These are phyloP conservation scores for Backusella tarrabulga DNA, from an alignment of 192 early-diverging fungal genomes.

Conservation along the genomic window DNA sequence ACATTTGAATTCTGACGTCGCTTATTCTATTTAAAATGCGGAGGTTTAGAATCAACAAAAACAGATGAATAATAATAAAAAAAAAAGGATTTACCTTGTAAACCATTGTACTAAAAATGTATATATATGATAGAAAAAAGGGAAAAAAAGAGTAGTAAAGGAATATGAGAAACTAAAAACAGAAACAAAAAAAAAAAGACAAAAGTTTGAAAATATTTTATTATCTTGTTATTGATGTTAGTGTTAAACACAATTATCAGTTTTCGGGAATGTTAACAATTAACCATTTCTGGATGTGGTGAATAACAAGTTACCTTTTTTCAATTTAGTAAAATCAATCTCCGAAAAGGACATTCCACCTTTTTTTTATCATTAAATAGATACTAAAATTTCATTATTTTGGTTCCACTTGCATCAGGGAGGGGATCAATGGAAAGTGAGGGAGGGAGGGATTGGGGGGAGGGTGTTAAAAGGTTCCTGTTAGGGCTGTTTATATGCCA, in stretches of 20 bases:
- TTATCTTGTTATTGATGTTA: background rate
- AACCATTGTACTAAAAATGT: background rate
- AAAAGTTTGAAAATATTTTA: background rate
- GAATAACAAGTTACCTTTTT: constrained; percentile 2
- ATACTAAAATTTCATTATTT: constrained; percentile 12
- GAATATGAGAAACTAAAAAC: background rate
- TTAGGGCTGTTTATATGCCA: constrained; percentile 15
- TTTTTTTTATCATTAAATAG: constrained; percentile 4
- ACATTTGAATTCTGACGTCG: constrained; percentile 93
- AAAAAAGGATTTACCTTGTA: background rate
- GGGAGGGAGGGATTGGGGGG: background rate
- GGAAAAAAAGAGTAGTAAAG: background rate
- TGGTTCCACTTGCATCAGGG: constrained; percentile 10
- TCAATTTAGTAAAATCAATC: background rate
- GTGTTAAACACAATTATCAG: constrained; percentile 6
- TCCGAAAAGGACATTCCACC: background rate
- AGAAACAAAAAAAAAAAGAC: background rate
- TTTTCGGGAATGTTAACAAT: constrained; percentile 7
- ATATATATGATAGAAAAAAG: background rate
- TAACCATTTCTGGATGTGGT: constrained; percentile 6
- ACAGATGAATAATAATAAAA: background rate
- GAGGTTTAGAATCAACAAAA: background rate
- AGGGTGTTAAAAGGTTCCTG: background rate
- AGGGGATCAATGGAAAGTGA: background rate
- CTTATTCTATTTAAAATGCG: constrained; percentile 7